Base-by-base conservation (phyloP, 1,139 yeast genomes). In the Spencermartinsiella ligniputridi region DNA sequence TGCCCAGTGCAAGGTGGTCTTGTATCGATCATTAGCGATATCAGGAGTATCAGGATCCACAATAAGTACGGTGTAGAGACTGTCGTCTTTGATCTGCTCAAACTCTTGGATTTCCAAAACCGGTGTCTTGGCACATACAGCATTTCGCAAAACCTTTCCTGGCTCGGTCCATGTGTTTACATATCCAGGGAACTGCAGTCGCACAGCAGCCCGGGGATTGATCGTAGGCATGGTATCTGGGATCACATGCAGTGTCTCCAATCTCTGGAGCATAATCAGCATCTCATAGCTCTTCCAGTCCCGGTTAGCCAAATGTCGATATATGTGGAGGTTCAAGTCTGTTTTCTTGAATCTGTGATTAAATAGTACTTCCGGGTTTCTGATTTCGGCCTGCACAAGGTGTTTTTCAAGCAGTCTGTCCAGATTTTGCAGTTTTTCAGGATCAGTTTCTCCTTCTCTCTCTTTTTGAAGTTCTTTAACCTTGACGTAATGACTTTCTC, bases 31-130 rank as follows among this genome's bases (percentile, higher is more conserved):
- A 29, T 68, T 72, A 35, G 66, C 71, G 47, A 87, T 62, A 58
- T 90, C 89, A 20, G 97, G 97, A 41, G 83, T 80, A 64, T 92
- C 99, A 19, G 97, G 97, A 63, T 92, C 92, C 17, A 92, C 94
- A 46, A 92, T 67, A 39, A 90, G 64, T 8, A 90, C 74, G 1
- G 97, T 80, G 67, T 88, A 92, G 45, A 79, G 68, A 44, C 76
- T 70, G 3, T 67, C 66, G 29, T 56, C 58, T 41, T 71, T 66
- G 12, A 77, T 66, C 33, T 70, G 70, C 34, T 83, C 87, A 61
- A 80, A 90, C 61, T 87, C 92, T 58, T 83, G 85, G 39, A 92
- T 71, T 60, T 78, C 74, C 45, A 92, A 69, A 19, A 79, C 73
- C 30, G 98, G 98, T 16, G 90, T 85, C 55, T 77, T 75, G 33